Evolutionary conservation across 2,329 filamentous ascomycete species (phyloP), one percentile per base, ranked within the genome.

Genomic region (Neonectria ditissima): DNA sequence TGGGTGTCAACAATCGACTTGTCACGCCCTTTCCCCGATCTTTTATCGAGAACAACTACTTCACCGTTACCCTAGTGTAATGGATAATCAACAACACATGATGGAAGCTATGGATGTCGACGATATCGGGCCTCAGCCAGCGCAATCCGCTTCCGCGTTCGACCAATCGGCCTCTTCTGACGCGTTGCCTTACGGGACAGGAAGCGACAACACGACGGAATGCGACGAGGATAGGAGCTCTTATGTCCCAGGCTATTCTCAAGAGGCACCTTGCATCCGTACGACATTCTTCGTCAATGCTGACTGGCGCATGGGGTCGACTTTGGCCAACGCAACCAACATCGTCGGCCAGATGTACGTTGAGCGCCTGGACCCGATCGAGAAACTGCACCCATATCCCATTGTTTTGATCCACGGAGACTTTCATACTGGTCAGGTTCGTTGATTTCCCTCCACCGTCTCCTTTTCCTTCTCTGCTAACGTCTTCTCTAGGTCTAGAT

Each of bases 331-430:
- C 2, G 65, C 61, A 18, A 71, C 59, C 0, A 63, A 60, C 26
- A 57, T 74, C 13, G 66, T 69, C 10, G 75, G 74, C 0, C 72
- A 75, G 45, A 78, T 78, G 76, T 67, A 83, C 70, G 72, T 83
- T 75, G 76, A 78, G 59, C 55, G 63, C 2, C 60, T 77, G 1
- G 69, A 76, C 26, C 75, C 75, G 2, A 14, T 56, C 0, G 24
- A 59, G 14, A 64, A 51, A 24, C 20, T 47, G 2, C 67, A 76
- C 8, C 55, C 60, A 0, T 64, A 65, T 5, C 74, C 77, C 9
- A 65, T 80, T 30, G 57, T 80, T 5, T 65, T 80, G 20, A 72
- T 80, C 32, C 79, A 80, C 30, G 79, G 76, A 14, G 77, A 79
- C 30, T 77, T 71, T 18, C 77, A 80, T 51, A 76, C 75, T 43